Evolutionary conservation across 441 rosid genomes (phyloP).

Genomic region (Cnidoscolus chayamansa): DNA sequence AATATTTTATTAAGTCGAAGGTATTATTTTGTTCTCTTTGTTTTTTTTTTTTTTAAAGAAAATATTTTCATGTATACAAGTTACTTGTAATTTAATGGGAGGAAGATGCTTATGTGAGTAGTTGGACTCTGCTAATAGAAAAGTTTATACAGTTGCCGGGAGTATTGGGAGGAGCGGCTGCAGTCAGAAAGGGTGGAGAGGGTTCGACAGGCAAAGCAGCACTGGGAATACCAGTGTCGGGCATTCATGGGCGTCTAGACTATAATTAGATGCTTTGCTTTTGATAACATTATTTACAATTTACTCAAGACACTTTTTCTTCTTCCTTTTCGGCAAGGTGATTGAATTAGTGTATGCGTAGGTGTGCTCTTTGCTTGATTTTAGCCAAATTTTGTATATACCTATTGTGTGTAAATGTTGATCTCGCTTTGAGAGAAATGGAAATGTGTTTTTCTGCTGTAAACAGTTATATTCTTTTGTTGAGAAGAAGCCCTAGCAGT

Average conservation of each 20-base stretch:
- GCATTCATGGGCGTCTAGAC: constrained; percentile 61
- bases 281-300: too few species aligned
- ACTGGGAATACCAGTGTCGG: constrained; percentile 74
- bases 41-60: too few species aligned
- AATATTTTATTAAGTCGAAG: constrained; percentile 57
- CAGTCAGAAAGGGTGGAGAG: constrained; percentile 66
- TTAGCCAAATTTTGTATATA: background rate
- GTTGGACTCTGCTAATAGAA: background rate
- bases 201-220: constrained; percentile 67
- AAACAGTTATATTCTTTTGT: too few species aligned
- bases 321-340: background rate
- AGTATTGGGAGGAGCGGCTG: constrained; percentile 71
- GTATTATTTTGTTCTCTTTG: constrained; percentile 27
- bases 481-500: too few species aligned
- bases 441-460: background rate
- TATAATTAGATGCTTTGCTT: constrained; percentile 19
- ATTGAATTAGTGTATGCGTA: background rate
- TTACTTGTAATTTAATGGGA: too few species aligned
- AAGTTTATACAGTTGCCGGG: constrained; percentile 52
- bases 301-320: background rate
- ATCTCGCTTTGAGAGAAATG: background rate
- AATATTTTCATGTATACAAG: too few species aligned
- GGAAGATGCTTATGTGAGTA: background rate
- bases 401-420: background rate
- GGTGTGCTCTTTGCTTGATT: background rate